phyloP scores from a whole-genome alignment of 208 protist genomes.

The Entamoeba histolytica region DNA sequence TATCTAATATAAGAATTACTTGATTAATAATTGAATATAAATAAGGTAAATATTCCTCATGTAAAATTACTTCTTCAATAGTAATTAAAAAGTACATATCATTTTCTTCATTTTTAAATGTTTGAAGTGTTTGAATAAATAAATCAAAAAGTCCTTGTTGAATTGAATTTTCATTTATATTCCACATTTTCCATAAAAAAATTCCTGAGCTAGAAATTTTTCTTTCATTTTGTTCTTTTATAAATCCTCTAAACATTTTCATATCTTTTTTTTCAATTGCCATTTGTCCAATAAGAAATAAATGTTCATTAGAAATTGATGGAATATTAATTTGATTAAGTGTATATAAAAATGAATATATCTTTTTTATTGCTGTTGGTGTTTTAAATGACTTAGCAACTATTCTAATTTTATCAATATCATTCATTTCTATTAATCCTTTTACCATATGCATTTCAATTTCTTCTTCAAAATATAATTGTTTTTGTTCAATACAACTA shows the following conservation, averaged over 20 bases:
- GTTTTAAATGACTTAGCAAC: background rate
- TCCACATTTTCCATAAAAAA: background rate
- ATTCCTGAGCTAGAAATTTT: background rate
- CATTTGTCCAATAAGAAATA: background rate
- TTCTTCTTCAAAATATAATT: background rate
- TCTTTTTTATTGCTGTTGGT: background rate
- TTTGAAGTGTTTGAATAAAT: background rate
- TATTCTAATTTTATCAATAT: background rate
- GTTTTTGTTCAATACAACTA: background rate
- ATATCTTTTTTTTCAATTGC: background rate
- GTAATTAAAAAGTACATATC: background rate
- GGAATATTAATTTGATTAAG: background rate
- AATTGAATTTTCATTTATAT: background rate
- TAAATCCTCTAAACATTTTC: background rate
- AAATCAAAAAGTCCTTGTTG: background rate
- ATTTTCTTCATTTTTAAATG: background rate
- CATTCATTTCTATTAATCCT: background rate
- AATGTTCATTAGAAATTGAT: background rate
- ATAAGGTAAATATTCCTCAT: background rate
- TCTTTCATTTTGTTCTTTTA: background rate
- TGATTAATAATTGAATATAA: background rate
- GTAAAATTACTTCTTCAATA: background rate
- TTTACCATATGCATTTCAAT: background rate
- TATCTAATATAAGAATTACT: background rate
- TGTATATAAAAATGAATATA: background rate